Conservation (phyloP, 2,329 filamentous ascomycete genomes). For the Remersonia thermophila region DNA sequence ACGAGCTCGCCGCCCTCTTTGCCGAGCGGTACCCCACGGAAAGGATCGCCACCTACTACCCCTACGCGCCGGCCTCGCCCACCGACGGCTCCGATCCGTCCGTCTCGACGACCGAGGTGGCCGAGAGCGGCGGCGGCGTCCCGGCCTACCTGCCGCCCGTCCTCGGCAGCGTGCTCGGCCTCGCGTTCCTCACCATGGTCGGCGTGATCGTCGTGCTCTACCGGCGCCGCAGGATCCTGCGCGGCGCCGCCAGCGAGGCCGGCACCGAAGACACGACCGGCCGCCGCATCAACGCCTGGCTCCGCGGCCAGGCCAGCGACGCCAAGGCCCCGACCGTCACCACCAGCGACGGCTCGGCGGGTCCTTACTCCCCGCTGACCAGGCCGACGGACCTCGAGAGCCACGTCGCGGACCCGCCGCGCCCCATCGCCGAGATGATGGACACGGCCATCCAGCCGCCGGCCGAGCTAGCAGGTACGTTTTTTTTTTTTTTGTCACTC, state of each 20-base stretch:
- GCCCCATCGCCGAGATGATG: constrained; percentile 16
- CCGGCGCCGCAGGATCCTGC: constrained; percentile 33
- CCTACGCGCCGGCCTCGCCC: constrained; percentile 34
- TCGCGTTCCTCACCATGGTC: constrained; percentile 41
- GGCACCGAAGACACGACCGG: constrained; percentile 35
- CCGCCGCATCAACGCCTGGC: constrained; percentile 39
- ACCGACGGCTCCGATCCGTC: constrained; percentile 19
- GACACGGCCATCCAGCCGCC: constrained; percentile 12
- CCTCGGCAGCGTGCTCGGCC: constrained; percentile 47
- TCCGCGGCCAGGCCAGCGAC: constrained; percentile 31
- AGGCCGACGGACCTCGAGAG: constrained; percentile 27
- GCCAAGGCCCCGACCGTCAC: constrained; percentile 34
- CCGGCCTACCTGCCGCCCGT: constrained; percentile 50
- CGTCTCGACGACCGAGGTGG: constrained; percentile 5
- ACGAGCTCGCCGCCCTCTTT: constrained; percentile 41
- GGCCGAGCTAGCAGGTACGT: constrained; percentile 36
- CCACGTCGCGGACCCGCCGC: constrained; percentile 2
- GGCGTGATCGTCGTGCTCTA: constrained; percentile 41
- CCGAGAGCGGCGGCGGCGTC: constrained; percentile 25
- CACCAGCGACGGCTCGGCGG: constrained; percentile 27
- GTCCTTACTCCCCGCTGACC: constrained; percentile 19
- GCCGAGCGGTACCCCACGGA: constrained; percentile 38
- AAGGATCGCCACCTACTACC: constrained; percentile 48
- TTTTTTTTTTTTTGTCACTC: not conserved
- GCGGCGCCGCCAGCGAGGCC: constrained; percentile 24